Conservation (phyloP, 2,329 filamentous ascomycete genomes). For the Calonectria montana region DNA sequence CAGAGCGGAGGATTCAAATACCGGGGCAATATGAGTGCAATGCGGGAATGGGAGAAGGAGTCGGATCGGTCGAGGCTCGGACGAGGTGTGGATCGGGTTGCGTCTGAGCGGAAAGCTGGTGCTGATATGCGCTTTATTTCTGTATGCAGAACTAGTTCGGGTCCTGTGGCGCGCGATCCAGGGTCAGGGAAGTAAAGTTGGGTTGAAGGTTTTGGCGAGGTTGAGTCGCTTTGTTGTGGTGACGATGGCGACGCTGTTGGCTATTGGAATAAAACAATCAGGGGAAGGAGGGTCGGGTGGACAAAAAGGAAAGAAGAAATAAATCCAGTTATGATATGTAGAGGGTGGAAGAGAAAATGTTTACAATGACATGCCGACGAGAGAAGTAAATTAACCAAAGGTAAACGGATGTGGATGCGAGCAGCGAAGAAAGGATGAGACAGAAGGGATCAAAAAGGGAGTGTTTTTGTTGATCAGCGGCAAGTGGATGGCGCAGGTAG, state of each 20-base stretch:
- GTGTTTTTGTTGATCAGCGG: slow-evolving; percentile 15
- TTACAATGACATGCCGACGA: neutral
- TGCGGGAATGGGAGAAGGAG: slow-evolving; percentile 3
- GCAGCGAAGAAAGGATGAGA: neutral
- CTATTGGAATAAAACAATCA: slow-evolving; percentile 14
- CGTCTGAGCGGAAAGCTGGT: neutral
- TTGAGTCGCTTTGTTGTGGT: neutral
- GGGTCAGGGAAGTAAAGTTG: neutral
- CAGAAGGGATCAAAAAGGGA: slow-evolving; percentile 12
- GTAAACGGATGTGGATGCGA: slow-evolving; percentile 10
- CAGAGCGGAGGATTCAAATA: slow-evolving; percentile 27
- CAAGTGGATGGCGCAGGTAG: neutral
- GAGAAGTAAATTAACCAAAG: slow-evolving; percentile 5
- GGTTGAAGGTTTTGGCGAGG: neutral
- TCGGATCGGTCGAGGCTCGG: slow-evolving; percentile 6
- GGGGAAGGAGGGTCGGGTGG: neutral
- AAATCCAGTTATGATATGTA: neutral
- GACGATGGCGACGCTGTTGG: slow-evolving; percentile 23
- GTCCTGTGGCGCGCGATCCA: neutral
- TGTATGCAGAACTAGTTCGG: neutral
- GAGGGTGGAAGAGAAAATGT: neutral
- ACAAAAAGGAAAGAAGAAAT: neutral
- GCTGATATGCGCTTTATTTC: neutral
- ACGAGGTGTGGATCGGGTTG: slow-evolving; percentile 6
- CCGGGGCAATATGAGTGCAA: slow-evolving; percentile 20